Evolutionary conservation across 768 basidiomycete species (phyloP).

Genomic region (Tricholoma terreum): DNA sequence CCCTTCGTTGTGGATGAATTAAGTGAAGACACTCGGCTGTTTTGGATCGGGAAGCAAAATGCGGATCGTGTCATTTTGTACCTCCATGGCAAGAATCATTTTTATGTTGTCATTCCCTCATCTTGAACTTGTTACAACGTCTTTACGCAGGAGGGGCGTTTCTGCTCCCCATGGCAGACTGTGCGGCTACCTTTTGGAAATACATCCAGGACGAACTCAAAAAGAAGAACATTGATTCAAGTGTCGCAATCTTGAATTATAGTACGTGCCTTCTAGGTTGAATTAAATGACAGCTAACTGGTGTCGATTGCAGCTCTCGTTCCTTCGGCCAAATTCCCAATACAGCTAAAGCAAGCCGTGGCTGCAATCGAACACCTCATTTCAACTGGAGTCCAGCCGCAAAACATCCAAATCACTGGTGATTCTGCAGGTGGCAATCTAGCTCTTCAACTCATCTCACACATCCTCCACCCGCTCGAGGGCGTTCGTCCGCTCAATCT

Average conservation of each 20-base stretch:
- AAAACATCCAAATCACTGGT: slow-evolving; percentile 26
- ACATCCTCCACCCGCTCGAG: slow-evolving; percentile 28
- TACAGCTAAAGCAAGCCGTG: slow-evolving; percentile 24
- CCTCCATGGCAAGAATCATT: slow-evolving; percentile 25
- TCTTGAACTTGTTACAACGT: background rate
- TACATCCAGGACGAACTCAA: slow-evolving; percentile 16
- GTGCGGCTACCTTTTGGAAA: slow-evolving; percentile 22
- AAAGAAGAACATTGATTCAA: slow-evolving; percentile 12
- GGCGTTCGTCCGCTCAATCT: slow-evolving; percentile 15
- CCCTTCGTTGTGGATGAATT: slow-evolving; percentile 24
- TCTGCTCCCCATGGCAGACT: slow-evolving; percentile 19
- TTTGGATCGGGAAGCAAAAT: slow-evolving; percentile 33
- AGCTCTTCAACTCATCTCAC: slow-evolving; percentile 24
- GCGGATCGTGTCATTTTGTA: slow-evolving; percentile 32
- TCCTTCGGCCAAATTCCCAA: slow-evolving; percentile 27
- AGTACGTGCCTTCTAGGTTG: slow-evolving; percentile 11
- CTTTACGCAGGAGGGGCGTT: slow-evolving; percentile 25
- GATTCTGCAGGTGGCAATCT: slow-evolving; percentile 36
- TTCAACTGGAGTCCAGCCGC: slow-evolving; percentile 22
- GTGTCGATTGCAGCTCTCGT: slow-evolving; percentile 17
- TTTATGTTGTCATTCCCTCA: background rate
- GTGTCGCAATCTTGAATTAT: slow-evolving; percentile 24
- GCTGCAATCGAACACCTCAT: slow-evolving; percentile 27
- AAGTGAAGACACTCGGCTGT: slow-evolving; percentile 22
- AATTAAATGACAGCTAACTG: background rate